A percentile compares a stretch with the other conserved stretches of the same genome.
These are phyloP conservation scores for Trichoderma gamsii DNA, from an alignment of 495 filamentous ascomycete genomes.

Conservation along the genomic window DNA sequence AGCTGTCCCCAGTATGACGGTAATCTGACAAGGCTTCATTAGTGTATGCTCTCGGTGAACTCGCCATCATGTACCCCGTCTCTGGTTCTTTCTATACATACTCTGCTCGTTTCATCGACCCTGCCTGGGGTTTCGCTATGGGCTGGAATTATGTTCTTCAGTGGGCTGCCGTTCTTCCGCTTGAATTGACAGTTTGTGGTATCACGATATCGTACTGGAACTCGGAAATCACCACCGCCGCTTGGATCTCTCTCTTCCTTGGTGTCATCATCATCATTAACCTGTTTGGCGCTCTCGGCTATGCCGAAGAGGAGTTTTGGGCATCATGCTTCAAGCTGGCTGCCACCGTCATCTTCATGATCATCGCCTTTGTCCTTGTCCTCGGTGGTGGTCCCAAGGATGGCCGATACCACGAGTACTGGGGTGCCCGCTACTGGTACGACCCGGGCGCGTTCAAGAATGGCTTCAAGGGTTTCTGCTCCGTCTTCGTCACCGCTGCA, in stretches of 20 bases:
- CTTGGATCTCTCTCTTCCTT: constrained; percentile 74
- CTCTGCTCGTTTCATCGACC: constrained; percentile 67
- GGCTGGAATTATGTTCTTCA: constrained; percentile 71
- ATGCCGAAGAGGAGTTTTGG: constrained; percentile 62
- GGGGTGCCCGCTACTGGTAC: constrained; percentile 58
- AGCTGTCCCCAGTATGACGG: not conserved
- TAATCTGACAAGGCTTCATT: constrained; percentile 17
- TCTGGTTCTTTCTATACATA: constrained; percentile 56
- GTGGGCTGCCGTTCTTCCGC: constrained; percentile 54
- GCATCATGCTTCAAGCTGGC: constrained; percentile 49
- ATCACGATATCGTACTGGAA: constrained; percentile 55
- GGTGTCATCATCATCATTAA: constrained; percentile 66
- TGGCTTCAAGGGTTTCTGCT: constrained; percentile 66
- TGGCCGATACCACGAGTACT: constrained; percentile 44
- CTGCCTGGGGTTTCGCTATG: constrained; percentile 81
- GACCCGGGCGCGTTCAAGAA: constrained; percentile 67
- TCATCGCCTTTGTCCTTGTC: constrained; percentile 64
- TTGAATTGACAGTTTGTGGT: constrained; percentile 49
- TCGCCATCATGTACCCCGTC: constrained; percentile 67
- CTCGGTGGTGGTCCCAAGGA: constrained; percentile 56
- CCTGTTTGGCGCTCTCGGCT: constrained; percentile 65
- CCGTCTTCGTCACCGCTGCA: constrained; percentile 67
- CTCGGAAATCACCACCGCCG: constrained; percentile 43
- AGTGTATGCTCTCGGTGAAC: constrained; percentile 67
- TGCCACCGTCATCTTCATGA: constrained; percentile 63